These are phyloP conservation scores for Saprolegnia parasitica DNA, from an alignment of 352 stramenopile species.

Conservation along the genomic window DNA sequence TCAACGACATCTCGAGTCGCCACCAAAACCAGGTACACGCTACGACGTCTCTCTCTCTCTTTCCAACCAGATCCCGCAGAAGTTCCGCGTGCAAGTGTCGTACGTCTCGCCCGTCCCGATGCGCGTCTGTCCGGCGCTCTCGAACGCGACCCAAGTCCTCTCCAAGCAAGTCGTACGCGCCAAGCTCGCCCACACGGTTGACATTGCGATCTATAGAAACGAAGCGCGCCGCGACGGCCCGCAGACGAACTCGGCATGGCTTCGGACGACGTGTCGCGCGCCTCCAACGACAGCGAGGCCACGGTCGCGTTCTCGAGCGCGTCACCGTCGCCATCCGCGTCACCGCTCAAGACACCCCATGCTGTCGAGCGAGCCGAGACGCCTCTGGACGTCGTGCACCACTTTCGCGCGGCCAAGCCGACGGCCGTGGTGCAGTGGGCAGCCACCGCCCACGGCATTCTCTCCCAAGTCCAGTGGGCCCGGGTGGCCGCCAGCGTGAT, in stretches of 20 bases:
- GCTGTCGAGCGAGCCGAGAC: slow-evolving; percentile 5
- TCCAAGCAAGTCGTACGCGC: slow-evolving; percentile 4
- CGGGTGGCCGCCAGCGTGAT: neutral
- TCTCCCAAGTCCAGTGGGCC: neutral
- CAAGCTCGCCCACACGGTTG: neutral
- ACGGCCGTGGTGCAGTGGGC: slow-evolving; percentile 6
- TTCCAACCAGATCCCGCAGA: neutral
- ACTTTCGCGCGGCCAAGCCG: slow-evolving; percentile 4
- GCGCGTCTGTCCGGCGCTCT: neutral
- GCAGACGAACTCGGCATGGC: neutral
- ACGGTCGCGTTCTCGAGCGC: slow-evolving; percentile 1
- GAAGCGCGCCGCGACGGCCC: neutral
- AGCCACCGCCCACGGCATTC: neutral
- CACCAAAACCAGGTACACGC: slow-evolving; percentile 8
- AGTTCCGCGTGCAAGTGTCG: slow-evolving; percentile 1
- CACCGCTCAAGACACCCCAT: neutral
- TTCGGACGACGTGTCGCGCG: neutral
- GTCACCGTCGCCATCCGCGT: neutral
- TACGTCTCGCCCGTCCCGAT: slow-evolving; percentile 8
- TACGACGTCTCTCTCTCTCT: too few relatives aligned
- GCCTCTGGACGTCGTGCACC: neutral
- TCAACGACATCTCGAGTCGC: slow-evolving; percentile 6
- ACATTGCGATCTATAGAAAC: neutral
- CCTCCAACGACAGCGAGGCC: slow-evolving; percentile 11
- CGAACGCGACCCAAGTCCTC: slow-evolving; percentile 5